These are phyloP conservation scores for Penicillium janthinellum DNA, from an alignment of 2,329 filamentous ascomycete species.

Conservation along the genomic window DNA sequence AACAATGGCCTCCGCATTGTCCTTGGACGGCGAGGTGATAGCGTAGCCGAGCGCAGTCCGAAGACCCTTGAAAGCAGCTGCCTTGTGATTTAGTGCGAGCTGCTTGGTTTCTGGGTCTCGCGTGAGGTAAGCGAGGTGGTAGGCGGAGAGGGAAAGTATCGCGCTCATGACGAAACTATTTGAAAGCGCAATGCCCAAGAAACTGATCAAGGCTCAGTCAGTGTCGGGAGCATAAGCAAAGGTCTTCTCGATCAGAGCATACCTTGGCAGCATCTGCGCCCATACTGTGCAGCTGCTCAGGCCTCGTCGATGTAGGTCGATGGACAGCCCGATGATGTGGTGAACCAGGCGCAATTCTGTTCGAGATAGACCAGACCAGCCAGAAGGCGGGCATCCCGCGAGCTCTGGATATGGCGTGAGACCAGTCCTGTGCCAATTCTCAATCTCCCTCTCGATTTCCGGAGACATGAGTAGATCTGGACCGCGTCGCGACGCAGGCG, in stretches of 20 bases:
- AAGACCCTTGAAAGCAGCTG: conserved; percentile 80
- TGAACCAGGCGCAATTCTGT: conserved; percentile 87
- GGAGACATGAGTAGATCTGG: conserved; percentile 79
- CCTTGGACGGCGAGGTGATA: conserved; percentile 78
- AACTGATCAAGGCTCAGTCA: conserved; percentile 52
- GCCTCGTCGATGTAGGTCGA: conserved; percentile 75
- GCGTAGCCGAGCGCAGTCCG: conserved; percentile 64
- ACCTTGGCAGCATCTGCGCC: conserved; percentile 92
- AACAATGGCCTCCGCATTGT: conserved; percentile 87
- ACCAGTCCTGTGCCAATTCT: conserved; percentile 80
- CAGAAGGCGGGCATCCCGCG: conserved; percentile 71
- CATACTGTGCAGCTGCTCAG: conserved; percentile 86
- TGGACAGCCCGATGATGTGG: conserved; percentile 83
- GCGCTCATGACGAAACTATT: conserved; percentile 93
- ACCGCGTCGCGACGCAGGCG: conserved; percentile 53
- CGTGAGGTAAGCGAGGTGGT: conserved; percentile 87
- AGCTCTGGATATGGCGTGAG: conserved; percentile 84
- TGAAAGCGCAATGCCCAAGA: conserved; percentile 78
- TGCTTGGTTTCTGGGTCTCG: conserved; percentile 82
- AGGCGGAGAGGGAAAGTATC: conserved; percentile 89
- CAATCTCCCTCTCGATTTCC: conserved; percentile 77
- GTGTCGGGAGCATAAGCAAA: neutral
- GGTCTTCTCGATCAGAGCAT: conserved; percentile 44
- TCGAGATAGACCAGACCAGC: conserved; percentile 70
- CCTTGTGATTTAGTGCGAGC: conserved; percentile 86